phyloP scores from a whole-genome alignment of 2,329 filamentous ascomycete species.

The Ceratocystis smalleyi region DNA sequence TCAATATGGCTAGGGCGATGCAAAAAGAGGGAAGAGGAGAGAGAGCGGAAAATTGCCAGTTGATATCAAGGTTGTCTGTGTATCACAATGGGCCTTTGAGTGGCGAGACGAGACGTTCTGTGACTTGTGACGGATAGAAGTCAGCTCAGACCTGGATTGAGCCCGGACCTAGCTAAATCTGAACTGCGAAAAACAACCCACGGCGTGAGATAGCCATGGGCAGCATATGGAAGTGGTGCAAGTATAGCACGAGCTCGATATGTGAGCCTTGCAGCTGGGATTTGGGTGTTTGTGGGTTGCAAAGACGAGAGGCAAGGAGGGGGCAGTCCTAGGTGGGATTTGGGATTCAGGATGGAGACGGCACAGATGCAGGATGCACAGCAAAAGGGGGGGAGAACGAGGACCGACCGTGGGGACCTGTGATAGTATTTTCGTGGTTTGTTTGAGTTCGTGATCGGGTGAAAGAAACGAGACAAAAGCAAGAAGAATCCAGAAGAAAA shows the following conservation, averaged over 20 bases:
- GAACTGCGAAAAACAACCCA: not conserved
- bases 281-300: not conserved
- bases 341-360: constrained; percentile 2
- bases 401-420: not conserved
- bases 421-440: not conserved
- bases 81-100: not conserved
- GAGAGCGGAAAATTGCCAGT: not conserved
- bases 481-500: not conserved
- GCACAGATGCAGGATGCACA: not conserved
- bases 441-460: not conserved
- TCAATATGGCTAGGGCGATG: too few species aligned
- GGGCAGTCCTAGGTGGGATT: not conserved
- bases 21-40: not conserved
- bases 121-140: not conserved
- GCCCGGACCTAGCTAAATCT: not conserved
- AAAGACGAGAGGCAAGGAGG: too few species aligned
- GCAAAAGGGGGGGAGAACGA: not conserved
- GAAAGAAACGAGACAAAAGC: not conserved
- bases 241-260: not conserved
- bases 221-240: not conserved
- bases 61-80: not conserved
- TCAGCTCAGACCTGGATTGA: not conserved
- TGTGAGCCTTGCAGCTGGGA: not conserved
- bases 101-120: not conserved
- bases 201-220: too few species aligned